Evolutionary conservation across 139 green algal genomes (phyloP).

Genomic region (Coccomyxa sp.): DNA sequence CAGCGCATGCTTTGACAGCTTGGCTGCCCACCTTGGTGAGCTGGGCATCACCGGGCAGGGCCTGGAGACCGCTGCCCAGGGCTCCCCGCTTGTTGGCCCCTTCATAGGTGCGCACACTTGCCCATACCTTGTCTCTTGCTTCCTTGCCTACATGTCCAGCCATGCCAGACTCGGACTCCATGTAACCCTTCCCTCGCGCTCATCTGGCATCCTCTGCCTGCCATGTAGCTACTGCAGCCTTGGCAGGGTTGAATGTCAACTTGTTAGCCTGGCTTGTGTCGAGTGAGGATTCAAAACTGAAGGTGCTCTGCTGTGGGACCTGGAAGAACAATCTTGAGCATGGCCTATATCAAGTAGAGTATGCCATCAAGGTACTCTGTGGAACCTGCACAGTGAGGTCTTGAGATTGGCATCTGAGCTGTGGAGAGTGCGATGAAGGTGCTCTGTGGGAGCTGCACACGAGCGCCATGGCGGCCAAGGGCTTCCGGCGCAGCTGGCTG

Average conservation of each 20-base stretch:
- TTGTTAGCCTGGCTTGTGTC: too few species aligned
- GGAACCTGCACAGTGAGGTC: too few species aligned
- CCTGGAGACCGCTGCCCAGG: constrained; percentile 14
- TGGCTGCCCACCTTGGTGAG: constrained; percentile 7
- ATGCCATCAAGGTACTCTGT: too few species aligned
- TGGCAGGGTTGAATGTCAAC: too few species aligned
- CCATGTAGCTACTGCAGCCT: background rate
- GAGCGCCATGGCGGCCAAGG: constrained; percentile 9
- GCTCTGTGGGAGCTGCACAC: constrained; percentile 27
- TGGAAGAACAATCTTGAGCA: too few species aligned
- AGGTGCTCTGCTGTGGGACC: too few species aligned
- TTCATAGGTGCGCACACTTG: constrained; percentile 9
- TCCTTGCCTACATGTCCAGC: background rate
- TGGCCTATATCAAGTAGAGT: too few species aligned
- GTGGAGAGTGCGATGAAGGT: too few species aligned
- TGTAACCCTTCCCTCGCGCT: too few species aligned
- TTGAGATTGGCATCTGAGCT: too few species aligned
- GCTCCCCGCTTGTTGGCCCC: constrained; percentile 13
- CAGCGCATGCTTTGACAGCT: background rate
- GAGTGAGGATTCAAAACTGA: too few species aligned
- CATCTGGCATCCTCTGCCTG: too few species aligned
- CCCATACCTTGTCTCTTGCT: background rate
- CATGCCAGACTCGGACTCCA: background rate
- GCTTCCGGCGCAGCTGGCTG: constrained; percentile 33
- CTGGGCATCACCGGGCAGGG: constrained; percentile 16